A percentile compares a stretch with the other conserved stretches of the same genome.
These are phyloP conservation scores for Cucumis cinereus DNA, from an alignment of 306 rosid genomes.

Conservation along the genomic window DNA sequence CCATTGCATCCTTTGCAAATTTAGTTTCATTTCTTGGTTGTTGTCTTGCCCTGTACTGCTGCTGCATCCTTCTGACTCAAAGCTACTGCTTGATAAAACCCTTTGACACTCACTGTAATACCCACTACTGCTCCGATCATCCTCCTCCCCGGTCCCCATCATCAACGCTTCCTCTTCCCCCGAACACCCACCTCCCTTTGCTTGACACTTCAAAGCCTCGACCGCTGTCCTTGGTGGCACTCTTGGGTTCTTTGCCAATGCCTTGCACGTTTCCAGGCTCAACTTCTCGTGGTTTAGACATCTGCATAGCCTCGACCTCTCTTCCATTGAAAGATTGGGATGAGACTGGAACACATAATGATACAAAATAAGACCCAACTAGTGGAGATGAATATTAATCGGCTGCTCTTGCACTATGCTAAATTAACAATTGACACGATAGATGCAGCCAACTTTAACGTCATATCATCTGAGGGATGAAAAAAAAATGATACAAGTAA, in stretches of 20 bases:
- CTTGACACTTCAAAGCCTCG: constrained; percentile 23
- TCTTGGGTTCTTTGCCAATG: constrained; percentile 64
- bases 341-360: constrained; percentile 40
- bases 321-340: constrained; percentile 35
- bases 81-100: constrained; percentile 38
- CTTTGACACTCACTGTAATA: neutral
- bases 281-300: constrained; percentile 56
- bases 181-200: neutral
- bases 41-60: constrained; percentile 8
- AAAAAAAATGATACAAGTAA: neutral
- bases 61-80: constrained; percentile 4
- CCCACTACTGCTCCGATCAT: neutral
- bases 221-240: constrained; percentile 62
- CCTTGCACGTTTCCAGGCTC: constrained; percentile 48
- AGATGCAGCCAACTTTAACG: too few species aligned
- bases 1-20: constrained; percentile 40
- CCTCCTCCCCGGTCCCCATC: neutral
- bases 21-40: constrained; percentile 21
- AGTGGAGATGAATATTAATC: too few species aligned
- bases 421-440: too few species aligned
- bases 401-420: too few species aligned
- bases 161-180: neutral
- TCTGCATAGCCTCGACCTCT: constrained; percentile 55
- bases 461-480: too few species aligned
- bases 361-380: neutral